Percentiles rank a stretch among this genome's conserved stretches.
Evolutionary conservation across 2,329 filamentous ascomycete genomes (phyloP).

Genomic region (Endocalyx cinctus): DNA sequence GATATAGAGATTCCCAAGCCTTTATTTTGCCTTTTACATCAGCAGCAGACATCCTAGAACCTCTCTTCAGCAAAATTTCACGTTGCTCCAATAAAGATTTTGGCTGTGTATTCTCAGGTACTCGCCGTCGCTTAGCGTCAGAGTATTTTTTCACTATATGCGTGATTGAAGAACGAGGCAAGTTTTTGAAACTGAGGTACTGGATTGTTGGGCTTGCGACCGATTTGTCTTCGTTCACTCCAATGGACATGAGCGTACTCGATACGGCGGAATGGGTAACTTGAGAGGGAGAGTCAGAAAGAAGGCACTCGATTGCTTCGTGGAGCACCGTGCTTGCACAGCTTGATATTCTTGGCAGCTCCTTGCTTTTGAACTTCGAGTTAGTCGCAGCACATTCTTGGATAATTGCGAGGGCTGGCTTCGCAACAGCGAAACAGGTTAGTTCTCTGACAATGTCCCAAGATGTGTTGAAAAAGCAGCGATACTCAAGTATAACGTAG

Average conservation of each 20-base stretch:
- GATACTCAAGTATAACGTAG: conserved; percentile 4
- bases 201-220: no score
- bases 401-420: neutral
- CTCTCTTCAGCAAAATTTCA: neutral
- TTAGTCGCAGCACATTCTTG: neutral
- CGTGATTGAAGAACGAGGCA: no score
- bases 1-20: conserved; percentile 1
- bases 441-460: conserved; percentile 4
- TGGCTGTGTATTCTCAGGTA: no score
- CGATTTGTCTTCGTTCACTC: no score
- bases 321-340: conserved; percentile 3
- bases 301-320: conserved; percentile 4
- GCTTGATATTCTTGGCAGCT: neutral
- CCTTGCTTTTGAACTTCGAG: neutral
- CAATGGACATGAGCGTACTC: conserved; percentile 1
- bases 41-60: neutral
- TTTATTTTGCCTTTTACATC: neutral
- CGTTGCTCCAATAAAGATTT: no score
- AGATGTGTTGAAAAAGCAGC: conserved; percentile 2
- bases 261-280: conserved; percentile 1
- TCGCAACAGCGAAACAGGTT: conserved; percentile 1
- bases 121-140: no score
- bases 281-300: conserved; percentile 2
- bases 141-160: no score
- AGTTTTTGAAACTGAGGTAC: no score